These are phyloP conservation scores for Penicillium canescens DNA, from an alignment of 495 filamentous ascomycete genomes.

Conservation along the genomic window DNA sequence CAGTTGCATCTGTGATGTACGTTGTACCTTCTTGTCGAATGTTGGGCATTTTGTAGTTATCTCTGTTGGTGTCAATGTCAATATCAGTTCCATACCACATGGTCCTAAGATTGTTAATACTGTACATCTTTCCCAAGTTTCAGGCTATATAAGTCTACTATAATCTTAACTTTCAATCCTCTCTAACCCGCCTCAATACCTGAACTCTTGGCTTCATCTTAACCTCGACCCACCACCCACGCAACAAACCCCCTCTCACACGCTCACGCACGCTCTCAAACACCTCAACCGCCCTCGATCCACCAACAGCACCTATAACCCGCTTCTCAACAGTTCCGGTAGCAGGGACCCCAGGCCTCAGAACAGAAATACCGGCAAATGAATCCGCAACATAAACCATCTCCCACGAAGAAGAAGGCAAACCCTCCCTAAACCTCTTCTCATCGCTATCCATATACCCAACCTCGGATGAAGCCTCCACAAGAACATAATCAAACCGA, in stretches of 20 bases:
- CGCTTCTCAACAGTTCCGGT: conserved; percentile 31
- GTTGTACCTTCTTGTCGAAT: conserved; percentile 7
- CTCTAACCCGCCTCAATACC: conserved; percentile 28
- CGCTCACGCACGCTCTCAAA: conserved; percentile 26
- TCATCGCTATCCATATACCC: conserved; percentile 20
- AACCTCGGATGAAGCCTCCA: conserved; percentile 56
- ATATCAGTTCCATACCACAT: conserved; percentile 5
- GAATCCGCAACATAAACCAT: conserved; percentile 66
- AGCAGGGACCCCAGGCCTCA: conserved; percentile 52
- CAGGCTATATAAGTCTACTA: background rate
- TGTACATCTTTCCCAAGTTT: too few relatives aligned
- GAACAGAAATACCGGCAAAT: conserved; percentile 67
- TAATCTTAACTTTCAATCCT: background rate
- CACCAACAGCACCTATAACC: conserved; percentile 25
- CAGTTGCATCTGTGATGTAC: conserved; percentile 6
- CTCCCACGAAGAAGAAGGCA: conserved; percentile 58
- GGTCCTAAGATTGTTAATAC: conserved; percentile 4
- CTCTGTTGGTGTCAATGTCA: conserved; percentile 1
- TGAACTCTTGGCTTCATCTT: conserved; percentile 41
- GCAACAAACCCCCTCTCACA: conserved; percentile 21
- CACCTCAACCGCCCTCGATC: conserved; percentile 16
- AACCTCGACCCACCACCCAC: conserved; percentile 47
- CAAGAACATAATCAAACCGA: conserved; percentile 76
- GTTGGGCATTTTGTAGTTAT: conserved; percentile 7
- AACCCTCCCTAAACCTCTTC: conserved; percentile 6